These are phyloP conservation scores for Apiospora marii DNA, from an alignment of 2,329 filamentous ascomycete genomes.

Conservation along the genomic window DNA sequence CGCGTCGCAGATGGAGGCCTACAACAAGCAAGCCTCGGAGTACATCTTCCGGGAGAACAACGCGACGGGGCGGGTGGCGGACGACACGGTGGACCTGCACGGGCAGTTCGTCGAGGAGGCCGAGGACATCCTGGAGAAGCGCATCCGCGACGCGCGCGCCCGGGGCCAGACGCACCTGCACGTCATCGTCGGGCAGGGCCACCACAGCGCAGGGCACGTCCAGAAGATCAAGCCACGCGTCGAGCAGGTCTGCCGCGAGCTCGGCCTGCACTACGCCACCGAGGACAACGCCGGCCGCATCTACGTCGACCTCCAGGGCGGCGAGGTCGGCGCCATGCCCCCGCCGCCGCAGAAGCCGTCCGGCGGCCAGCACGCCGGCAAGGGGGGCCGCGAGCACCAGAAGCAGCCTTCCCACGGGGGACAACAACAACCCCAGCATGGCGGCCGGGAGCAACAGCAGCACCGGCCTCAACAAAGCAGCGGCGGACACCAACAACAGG, in stretches of 20 bases:
- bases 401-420: slow-evolving; percentile 49
- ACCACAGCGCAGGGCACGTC: slow-evolving; percentile 81
- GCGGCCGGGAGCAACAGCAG: slow-evolving; percentile 54
- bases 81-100: slow-evolving; percentile 92
- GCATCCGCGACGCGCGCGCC: slow-evolving; percentile 79
- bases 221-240: slow-evolving; percentile 97
- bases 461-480: slow-evolving; percentile 59
- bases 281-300: slow-evolving; percentile 90
- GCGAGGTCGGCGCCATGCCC: slow-evolving; percentile 60
- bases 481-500: slow-evolving; percentile 67
- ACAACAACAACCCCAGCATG: slow-evolving; percentile 53
- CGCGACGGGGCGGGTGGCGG: slow-evolving; percentile 73
- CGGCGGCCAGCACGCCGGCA: slow-evolving; percentile 45
- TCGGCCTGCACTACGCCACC: slow-evolving; percentile 82
- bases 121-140: slow-evolving; percentile 85
- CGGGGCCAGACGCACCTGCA: slow-evolving; percentile 84
- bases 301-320: slow-evolving; percentile 85
- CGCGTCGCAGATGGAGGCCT: slow-evolving; percentile 82
- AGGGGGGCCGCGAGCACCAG: slow-evolving; percentile 46
- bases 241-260: slow-evolving; percentile 82
- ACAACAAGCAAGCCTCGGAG: slow-evolving; percentile 90
- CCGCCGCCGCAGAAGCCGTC: slow-evolving; percentile 53
- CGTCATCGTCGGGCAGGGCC: slow-evolving; percentile 95
- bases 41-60: slow-evolving; percentile 98
- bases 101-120: slow-evolving; percentile 96